Conservation (phyloP, 495 filamentous ascomycete species). For the Penicillium herquei region DNA sequence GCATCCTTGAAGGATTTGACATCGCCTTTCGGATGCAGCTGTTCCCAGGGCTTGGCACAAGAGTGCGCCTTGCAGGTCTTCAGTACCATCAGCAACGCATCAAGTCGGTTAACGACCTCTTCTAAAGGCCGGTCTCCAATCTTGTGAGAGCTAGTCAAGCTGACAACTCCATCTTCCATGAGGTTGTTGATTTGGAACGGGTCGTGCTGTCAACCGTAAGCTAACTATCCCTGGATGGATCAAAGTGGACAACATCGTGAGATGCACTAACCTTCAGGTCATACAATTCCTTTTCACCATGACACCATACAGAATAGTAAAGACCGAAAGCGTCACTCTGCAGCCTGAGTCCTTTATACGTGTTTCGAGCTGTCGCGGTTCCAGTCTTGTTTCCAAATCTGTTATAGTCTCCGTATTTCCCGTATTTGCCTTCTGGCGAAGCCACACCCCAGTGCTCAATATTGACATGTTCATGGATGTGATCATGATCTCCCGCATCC, state of each 20-base stretch:
- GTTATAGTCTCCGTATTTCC: too few species aligned
- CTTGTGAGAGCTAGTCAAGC: too few species aligned
- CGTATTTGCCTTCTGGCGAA: too few species aligned
- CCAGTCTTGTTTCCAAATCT: too few species aligned
- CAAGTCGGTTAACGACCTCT: conserved; percentile 49
- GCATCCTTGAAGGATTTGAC: conserved; percentile 35
- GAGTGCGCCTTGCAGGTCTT: conserved; percentile 56
- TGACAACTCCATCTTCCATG: too few species aligned
- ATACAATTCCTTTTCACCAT: conserved; percentile 56
- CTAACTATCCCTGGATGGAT: too few species aligned
- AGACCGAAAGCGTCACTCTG: conserved; percentile 50
- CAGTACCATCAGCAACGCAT: conserved; percentile 58
- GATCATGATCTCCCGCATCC: conserved; percentile 27
- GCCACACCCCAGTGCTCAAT: conserved; percentile 62
- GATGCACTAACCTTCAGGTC: conserved; percentile 43
- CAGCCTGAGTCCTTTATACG: conserved; percentile 59
- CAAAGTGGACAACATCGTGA: too few species aligned
- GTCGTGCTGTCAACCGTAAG: too few species aligned
- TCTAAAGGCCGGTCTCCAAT: conserved; percentile 25
- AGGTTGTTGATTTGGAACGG: conserved; percentile 58
- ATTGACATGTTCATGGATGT: conserved; percentile 55
- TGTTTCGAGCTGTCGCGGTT: conserved; percentile 45
- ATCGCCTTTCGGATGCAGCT: conserved; percentile 51
- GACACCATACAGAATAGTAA: conserved; percentile 63
- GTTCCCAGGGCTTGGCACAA: conserved; percentile 54